These are phyloP conservation scores for Phytophthora citrophthora DNA, from an alignment of 352 stramenopile species.

Conservation along the genomic window DNA sequence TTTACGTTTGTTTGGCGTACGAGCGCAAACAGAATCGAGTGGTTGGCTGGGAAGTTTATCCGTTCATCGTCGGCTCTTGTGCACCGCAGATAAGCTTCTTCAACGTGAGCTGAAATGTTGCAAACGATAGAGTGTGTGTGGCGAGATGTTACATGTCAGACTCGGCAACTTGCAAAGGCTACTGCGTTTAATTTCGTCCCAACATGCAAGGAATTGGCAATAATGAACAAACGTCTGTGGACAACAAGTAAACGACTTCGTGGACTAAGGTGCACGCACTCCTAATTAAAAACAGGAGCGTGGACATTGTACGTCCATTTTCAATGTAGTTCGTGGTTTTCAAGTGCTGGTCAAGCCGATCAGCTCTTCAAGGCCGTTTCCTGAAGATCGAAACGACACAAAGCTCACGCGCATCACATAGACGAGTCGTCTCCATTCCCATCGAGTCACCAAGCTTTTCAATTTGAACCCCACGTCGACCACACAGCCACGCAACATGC, in stretches of 20 bases:
- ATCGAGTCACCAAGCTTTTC: constrained; percentile 9
- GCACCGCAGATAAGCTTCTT: not conserved
- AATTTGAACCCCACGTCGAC: constrained; percentile 20
- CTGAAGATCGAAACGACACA: constrained; percentile 17
- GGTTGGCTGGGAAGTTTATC: not conserved
- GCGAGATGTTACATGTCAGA: not conserved
- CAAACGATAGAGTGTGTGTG: not conserved
- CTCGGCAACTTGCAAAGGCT: not conserved
- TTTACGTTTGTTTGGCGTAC: constrained; percentile 3
- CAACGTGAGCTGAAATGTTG: not conserved
- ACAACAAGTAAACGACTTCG: no score
- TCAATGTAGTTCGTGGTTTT: no score
- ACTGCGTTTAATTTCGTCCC: no score
- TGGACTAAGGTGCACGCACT: no score
- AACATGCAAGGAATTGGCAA: no score
- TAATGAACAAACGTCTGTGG: no score
- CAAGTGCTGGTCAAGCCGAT: not conserved
- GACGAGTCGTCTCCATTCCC: not conserved
- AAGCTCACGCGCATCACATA: constrained; percentile 15
- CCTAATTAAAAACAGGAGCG: no score
- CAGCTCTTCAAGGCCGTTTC: constrained; percentile 1
- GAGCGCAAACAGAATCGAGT: not conserved
- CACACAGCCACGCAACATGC: constrained; percentile 25
- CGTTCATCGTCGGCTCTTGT: not conserved
- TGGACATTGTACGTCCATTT: no score